These are phyloP conservation scores for Aspergillus terreus DNA, from an alignment of 2,329 filamentous ascomycete species.

Conservation along the genomic window DNA sequence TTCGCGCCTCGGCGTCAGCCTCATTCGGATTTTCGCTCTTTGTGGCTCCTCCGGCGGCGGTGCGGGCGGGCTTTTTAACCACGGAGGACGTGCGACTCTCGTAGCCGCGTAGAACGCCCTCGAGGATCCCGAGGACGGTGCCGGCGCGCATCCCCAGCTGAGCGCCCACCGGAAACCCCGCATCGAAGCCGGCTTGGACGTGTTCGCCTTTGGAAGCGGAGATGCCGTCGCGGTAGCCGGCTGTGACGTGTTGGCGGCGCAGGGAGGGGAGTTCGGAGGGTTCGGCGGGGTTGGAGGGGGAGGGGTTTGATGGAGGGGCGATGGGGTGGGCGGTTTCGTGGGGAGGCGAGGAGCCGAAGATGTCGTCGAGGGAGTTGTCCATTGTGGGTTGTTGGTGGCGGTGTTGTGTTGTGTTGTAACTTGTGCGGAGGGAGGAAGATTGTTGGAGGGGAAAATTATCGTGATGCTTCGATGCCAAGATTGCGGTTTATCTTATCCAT, in stretches of 20 bases:
- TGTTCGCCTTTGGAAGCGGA: slow-evolving; percentile 68
- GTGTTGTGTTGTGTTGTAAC: background rate
- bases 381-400: background rate
- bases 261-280: slow-evolving; percentile 71
- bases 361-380: slow-evolving; percentile 35
- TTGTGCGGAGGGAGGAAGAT: background rate
- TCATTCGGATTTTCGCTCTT: background rate
- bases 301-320: background rate
- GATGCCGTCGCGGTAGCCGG: slow-evolving; percentile 88
- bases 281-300: slow-evolving; percentile 21
- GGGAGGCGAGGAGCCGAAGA: slow-evolving; percentile 40
- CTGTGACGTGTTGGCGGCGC: slow-evolving; percentile 71
- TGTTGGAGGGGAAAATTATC: no score
- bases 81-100: slow-evolving; percentile 24
- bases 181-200: slow-evolving; percentile 86
- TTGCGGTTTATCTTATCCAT: no score
- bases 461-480: no score
- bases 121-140: slow-evolving; percentile 70
- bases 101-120: slow-evolving; percentile 57
- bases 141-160: slow-evolving; percentile 73
- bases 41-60: background rate
- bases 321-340: slow-evolving; percentile 1
- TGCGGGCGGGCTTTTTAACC: slow-evolving; percentile 22
- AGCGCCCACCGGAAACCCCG: slow-evolving; percentile 81
- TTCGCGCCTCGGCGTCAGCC: slow-evolving; percentile 23